Conservation (phyloP, 257 asterid species). For the Catharanthus roseus region DNA sequence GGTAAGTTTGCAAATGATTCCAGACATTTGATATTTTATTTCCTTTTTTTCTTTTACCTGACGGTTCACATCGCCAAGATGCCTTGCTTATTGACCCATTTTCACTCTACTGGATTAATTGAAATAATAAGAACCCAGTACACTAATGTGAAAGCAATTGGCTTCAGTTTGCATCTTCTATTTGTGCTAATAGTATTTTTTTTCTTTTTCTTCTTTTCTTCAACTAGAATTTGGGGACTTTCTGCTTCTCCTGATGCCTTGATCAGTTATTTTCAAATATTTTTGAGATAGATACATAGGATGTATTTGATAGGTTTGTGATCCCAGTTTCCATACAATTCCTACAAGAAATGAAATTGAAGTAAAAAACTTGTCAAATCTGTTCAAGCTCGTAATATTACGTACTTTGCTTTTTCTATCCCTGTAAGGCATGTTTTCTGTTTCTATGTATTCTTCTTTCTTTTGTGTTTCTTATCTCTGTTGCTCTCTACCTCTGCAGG, state of each 20-base stretch:
- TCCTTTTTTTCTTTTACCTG: neutral
- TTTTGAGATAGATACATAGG: neutral
- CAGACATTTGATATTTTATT: neutral
- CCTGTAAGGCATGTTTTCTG: neutral
- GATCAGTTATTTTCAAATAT: neutral
- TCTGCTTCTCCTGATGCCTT: neutral
- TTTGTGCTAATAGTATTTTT: no score
- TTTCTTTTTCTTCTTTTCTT: neutral
- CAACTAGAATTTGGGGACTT: neutral
- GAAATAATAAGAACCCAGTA: neutral
- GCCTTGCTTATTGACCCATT: neutral
- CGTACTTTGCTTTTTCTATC: neutral
- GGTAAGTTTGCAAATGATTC: conserved; percentile 31
- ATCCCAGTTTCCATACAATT: neutral
- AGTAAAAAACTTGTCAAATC: neutral
- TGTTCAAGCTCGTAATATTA: neutral
- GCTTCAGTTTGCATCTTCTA: neutral
- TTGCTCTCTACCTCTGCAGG: conserved; percentile 32
- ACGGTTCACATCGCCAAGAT: neutral
- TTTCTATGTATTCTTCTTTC: neutral
- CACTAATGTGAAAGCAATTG: neutral
- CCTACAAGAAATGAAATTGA: neutral
- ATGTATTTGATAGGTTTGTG: neutral
- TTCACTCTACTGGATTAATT: neutral
- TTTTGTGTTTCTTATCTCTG: conserved; percentile 5